Conservation (phyloP, 2,329 filamentous ascomycete species). For the Sporothrix variecibatus region DNA sequence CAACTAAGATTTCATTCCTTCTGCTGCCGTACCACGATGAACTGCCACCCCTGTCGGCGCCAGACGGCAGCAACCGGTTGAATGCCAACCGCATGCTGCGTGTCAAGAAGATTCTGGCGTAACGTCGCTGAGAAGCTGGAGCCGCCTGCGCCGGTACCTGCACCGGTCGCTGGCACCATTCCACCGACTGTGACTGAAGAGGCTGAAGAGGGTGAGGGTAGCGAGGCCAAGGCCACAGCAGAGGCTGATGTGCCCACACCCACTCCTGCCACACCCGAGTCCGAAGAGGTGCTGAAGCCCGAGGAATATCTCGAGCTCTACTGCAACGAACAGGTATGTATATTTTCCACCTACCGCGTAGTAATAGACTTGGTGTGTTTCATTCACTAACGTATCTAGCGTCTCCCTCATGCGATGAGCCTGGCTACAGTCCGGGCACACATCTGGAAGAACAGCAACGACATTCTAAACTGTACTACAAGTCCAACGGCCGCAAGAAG, state of each 20-base stretch:
- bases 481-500: conserved; percentile 81
- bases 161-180: neutral
- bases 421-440: conserved; percentile 90
- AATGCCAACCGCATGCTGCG: conserved; percentile 97
- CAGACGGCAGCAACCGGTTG: conserved; percentile 82
- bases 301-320: conserved; percentile 95
- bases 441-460: conserved; percentile 92
- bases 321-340: conserved; percentile 80
- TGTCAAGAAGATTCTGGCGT: conserved; percentile 89
- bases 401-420: conserved; percentile 81
- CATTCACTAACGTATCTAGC: conserved; percentile 40
- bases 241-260: neutral
- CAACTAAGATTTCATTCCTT: conserved; percentile 93
- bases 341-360: neutral
- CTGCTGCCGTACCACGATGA: conserved; percentile 77
- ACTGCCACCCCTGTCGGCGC: conserved; percentile 71
- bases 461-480: conserved; percentile 90
- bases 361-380: neutral
- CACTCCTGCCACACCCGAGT: conserved; percentile 27
- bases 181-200: neutral
- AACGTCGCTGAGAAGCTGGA: conserved; percentile 95
- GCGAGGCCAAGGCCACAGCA: neutral
- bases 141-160: neutral
- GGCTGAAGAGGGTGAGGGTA: neutral
- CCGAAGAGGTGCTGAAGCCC: conserved; percentile 65